Conservation (phyloP, 805 yeast genomes). For the Pichia phayaonensis region DNA sequence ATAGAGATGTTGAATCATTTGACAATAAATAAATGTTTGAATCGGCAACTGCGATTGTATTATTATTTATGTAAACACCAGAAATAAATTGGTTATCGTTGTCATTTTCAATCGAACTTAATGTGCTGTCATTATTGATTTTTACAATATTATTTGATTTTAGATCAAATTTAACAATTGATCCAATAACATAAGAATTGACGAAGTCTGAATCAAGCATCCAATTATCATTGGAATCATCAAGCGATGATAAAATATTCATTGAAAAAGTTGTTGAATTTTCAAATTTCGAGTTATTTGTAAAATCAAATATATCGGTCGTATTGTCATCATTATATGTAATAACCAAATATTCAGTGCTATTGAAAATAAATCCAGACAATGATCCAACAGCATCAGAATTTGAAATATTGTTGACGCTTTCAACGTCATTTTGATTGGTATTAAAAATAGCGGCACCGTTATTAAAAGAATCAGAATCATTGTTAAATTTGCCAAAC, state of each 20-base stretch:
- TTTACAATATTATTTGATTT: constrained; percentile 13
- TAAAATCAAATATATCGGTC: constrained; percentile 34
- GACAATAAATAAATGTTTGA: constrained; percentile 10
- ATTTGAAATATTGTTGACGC: constrained; percentile 24
- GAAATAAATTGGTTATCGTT: constrained; percentile 7
- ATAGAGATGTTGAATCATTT: neutral
- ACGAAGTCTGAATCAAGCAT: neutral
- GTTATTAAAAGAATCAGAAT: constrained; percentile 16
- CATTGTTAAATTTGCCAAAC: constrained; percentile 20
- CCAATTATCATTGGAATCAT: neutral
- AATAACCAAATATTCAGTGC: constrained; percentile 36
- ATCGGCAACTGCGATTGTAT: constrained; percentile 55
- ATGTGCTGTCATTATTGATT: constrained; percentile 2
- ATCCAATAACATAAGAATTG: constrained; percentile 15
- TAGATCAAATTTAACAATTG: constrained; percentile 15
- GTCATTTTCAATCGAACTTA: neutral
- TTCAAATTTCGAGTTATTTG: constrained; percentile 30
- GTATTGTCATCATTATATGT: constrained; percentile 19
- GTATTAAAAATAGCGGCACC: constrained; percentile 25
- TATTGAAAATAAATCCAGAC: constrained; percentile 27
- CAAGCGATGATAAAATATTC: constrained; percentile 24
- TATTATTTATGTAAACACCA: constrained; percentile 40
- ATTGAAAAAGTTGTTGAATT: constrained; percentile 24
- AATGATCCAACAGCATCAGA: constrained; percentile 16
- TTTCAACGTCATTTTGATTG: constrained; percentile 32